Base-by-base conservation (phyloP, 176 grass and related monocot genomes). In the Tuctoria greenei region DNA sequence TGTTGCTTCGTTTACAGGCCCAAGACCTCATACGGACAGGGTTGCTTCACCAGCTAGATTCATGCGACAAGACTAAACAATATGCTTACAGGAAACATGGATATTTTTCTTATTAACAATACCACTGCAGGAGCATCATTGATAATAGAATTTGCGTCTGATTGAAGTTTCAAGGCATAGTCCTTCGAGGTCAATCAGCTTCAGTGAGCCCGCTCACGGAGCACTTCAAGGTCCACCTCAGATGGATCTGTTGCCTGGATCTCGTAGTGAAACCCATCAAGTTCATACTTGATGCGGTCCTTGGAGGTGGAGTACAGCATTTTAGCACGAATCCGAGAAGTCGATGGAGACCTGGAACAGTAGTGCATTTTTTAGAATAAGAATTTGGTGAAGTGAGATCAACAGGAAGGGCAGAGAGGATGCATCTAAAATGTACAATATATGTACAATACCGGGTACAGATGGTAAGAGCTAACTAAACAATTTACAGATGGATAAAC, bases 271-370 rank as follows among this genome's bases (percentile, higher is more conserved):
- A 98, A 86, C 4, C 95, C 95, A 55, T 98, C 91, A 8, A 98
- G 79, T 57, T 98, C 95, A n/a, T 88, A 66, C 82, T 88, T 93
- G 84, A 98, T 86, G 60, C 89, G 79, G 51, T 98, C 89, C 82
- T 94, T 98, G 13, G 95, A 94, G 39, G 91, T 92, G 24, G 95
- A 60, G 66, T 98, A 98, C 27, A 98, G 73, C 95, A 98, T 98
- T 82, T 98, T 98, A 6, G 95, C 91, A 27, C 95, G 89, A 56
- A 98, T 90, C 18, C 95, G 84, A 12, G 95, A 98, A 55, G 79
- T 72, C 0, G 76, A 81, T 25, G 95, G 95, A 45, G 95, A 92
- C 95, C 95, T 98, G 67, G 58, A 47, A 23, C 15, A 58, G 58
- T 59, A 15, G 28, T 45, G 12, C 21, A 45, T 45, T 24, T 40